These are phyloP conservation scores for Alisma plantagoaquatica DNA, from an alignment of 106 monocot species.

Conservation along the genomic window DNA sequence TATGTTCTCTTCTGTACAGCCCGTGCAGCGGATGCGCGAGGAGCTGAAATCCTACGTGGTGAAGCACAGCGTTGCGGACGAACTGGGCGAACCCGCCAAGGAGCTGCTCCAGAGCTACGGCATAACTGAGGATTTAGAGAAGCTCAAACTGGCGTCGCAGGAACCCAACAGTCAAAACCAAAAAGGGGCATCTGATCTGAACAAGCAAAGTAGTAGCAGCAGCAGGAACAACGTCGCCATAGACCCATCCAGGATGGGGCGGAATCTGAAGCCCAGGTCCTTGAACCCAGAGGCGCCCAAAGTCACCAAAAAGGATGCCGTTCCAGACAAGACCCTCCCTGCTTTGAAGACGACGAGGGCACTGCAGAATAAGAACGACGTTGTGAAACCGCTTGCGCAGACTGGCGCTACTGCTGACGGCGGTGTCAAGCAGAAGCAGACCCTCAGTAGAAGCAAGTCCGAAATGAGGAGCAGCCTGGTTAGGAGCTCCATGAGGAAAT, in stretches of 20 bases:
- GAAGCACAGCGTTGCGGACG: slow-evolving; percentile 38
- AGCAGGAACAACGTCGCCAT: slow-evolving; percentile 7
- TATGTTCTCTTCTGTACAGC: slow-evolving; percentile 45
- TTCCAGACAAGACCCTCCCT: slow-evolving; percentile 5
- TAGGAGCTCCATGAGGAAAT: slow-evolving; percentile 9
- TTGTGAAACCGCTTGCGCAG: no score
- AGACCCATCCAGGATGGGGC: no score
- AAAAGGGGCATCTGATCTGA: no score
- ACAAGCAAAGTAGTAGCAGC: slow-evolving; percentile 2
- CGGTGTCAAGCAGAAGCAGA: slow-evolving; percentile 18
- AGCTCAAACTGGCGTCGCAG: slow-evolving; percentile 19
- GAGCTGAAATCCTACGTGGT: slow-evolving; percentile 64
- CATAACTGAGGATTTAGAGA: slow-evolving; percentile 48
- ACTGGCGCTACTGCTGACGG: no score
- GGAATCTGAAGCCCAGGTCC: slow-evolving; percentile 43
- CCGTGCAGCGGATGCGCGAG: slow-evolving; percentile 49
- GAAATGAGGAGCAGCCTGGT: slow-evolving; percentile 10
- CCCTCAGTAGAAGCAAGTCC: slow-evolving; percentile 19
- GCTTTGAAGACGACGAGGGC: slow-evolving; percentile 1
- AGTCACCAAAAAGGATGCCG: slow-evolving; percentile 6
- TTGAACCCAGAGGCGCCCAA: slow-evolving; percentile 19
- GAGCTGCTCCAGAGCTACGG: slow-evolving; percentile 54
- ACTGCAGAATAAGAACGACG: no score
- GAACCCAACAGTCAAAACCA: slow-evolving; percentile 15
- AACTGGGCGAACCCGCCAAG: slow-evolving; percentile 37